A percentile compares a stretch with the other conserved stretches of the same genome.
phyloP scores from a whole-genome alignment of 2,329 filamentous ascomycete genomes.

The Trichoderma afroharzianum region DNA sequence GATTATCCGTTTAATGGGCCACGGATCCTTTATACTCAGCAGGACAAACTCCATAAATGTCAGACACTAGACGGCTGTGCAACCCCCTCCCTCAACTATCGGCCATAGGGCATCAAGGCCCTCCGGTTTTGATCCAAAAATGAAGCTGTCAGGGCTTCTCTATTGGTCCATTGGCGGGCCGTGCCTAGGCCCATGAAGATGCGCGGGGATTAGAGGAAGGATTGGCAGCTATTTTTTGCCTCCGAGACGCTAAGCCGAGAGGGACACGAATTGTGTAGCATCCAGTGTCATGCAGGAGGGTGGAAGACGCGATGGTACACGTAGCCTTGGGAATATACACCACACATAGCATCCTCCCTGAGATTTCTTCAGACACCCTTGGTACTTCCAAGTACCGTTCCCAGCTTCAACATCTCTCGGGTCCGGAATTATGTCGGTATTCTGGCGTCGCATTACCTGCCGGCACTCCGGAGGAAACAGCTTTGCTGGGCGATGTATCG shows the following conservation, averaged over 20 bases:
- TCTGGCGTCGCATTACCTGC: background rate
- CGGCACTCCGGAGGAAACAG: background rate
- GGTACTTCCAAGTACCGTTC: background rate
- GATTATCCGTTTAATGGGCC: constrained; percentile 14
- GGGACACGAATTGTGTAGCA: background rate
- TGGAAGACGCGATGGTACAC: background rate
- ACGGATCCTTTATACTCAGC: background rate
- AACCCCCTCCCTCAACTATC: background rate
- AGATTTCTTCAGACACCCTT: background rate
- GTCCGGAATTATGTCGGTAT: constrained; percentile 5
- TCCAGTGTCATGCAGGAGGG: background rate
- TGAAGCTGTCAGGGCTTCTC: background rate
- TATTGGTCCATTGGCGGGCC: constrained; percentile 8
- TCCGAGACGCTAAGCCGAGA: constrained; percentile 2
- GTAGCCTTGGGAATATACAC: background rate
- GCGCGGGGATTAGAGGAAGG: background rate
- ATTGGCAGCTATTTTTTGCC: constrained; percentile 14
- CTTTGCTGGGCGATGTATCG: background rate
- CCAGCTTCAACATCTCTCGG: background rate
- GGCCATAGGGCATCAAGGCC: background rate
- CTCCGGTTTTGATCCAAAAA: background rate
- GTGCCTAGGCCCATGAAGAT: background rate
- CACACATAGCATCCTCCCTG: background rate
- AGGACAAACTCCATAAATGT: background rate
- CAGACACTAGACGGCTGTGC: background rate